Base-by-base conservation (phyloP, 305 asterid species). In the Fraxinus nigra region DNA sequence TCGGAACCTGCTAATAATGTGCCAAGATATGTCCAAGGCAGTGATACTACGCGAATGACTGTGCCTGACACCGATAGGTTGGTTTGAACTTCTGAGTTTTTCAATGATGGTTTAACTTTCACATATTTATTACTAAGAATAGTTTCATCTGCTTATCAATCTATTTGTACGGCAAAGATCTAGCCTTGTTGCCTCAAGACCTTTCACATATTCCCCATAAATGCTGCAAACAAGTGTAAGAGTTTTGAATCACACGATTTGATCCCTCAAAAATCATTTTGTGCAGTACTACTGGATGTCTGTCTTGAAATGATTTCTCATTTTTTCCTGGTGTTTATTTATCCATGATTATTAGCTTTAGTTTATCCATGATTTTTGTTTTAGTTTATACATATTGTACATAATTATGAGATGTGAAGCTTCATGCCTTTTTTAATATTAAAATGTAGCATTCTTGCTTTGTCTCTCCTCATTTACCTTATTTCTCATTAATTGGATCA, bases 51-150 rank as follows among this genome's bases (percentile, higher is more conserved):
- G 77, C 89, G 77, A 85, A 85, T 84, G 87, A 82, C 87, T 7
- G 78, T 87, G 69, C 83, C 92, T 77, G 85, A 85, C 67, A 78
- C 79, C 84, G 90, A 87, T 79, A 92, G 98, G 97, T 93, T 74
- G 77, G 90, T 82, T 59, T 85, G 82, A 84, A 78, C n/a, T 79
- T 26, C 78, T 11, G 33, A 73, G 40, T 81, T 78, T 35, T 72
- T 82, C 20, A 13, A 80, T 83, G 73, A 79, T 78, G 40, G 18
- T 73, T 74, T 22, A n/a, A 61, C 54, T 32, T 61, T 75, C 26
- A 22, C 72, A 83, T 20, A 9, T 75, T 63, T 78, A 16, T 77
- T 48, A 22, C 73, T 73, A 32, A 56, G 56, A 72, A 79, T 28
- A 18, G 67, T 65, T 79, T 22, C 16, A 22, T 35, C 76, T 61